phyloP scores from a whole-genome alignment of 164 flowering plant genomes.

The Sextonia rubra region DNA sequence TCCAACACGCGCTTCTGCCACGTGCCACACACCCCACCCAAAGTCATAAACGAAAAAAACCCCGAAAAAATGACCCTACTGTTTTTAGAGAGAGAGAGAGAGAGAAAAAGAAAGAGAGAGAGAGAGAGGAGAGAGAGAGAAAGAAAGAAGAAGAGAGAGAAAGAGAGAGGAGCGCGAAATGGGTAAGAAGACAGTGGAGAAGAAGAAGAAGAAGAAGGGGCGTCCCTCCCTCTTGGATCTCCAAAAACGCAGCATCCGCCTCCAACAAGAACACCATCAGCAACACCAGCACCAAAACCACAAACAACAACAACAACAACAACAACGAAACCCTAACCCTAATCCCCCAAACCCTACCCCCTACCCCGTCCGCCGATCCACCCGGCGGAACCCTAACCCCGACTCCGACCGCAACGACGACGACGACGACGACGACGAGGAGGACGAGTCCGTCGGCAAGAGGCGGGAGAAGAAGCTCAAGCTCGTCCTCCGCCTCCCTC shows the following conservation, averaged over 20 bases:
- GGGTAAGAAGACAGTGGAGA: slow-evolving; percentile 18
- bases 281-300: slow-evolving; percentile 4
- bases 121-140: slow-evolving; percentile 33
- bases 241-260: slow-evolving; percentile 46
- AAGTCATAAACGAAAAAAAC: neutral
- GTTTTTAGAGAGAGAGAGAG: slow-evolving; percentile 4
- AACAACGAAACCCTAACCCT: slow-evolving; percentile 13
- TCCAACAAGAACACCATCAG: slow-evolving; percentile 22
- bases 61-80: neutral
- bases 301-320: slow-evolving; percentile 11
- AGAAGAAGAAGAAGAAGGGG: slow-evolving; percentile 85
- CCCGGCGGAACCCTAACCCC: slow-evolving; percentile 34
- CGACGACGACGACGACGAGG: slow-evolving; percentile 12
- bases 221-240: slow-evolving; percentile 74
- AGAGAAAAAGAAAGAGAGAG: slow-evolving; percentile 7
- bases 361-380: slow-evolving; percentile 15
- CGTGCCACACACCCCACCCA: neutral
- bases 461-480: slow-evolving; percentile 54
- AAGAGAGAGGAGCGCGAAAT: slow-evolving; percentile 17
- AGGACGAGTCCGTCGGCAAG: slow-evolving; percentile 19
- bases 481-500: slow-evolving; percentile 37
- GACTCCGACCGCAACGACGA: slow-evolving; percentile 9
- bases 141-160: slow-evolving; percentile 32
- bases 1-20: neutral
- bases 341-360: slow-evolving; percentile 17